These are phyloP conservation scores for Tuber calosporum DNA, from an alignment of 495 filamentous ascomycete genomes.

Conservation along the genomic window DNA sequence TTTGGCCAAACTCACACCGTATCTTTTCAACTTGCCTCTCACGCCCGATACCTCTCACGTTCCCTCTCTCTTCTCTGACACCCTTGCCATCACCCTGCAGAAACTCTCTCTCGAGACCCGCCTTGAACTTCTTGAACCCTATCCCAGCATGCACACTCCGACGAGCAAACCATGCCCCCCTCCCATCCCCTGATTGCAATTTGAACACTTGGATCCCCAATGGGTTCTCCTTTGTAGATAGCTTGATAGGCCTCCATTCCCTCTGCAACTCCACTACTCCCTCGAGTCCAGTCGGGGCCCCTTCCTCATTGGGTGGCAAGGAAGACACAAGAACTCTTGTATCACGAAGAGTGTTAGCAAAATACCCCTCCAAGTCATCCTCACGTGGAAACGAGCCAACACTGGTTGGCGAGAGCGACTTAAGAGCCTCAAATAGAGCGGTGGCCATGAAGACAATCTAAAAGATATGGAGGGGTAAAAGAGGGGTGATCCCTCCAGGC, in stretches of 20 bases:
- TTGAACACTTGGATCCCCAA: conserved; percentile 73
- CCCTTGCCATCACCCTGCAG: conserved; percentile 51
- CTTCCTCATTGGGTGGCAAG: conserved; percentile 45
- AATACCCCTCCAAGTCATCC: conserved; percentile 47
- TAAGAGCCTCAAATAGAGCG: conserved; percentile 68
- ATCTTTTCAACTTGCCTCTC: conserved; percentile 61
- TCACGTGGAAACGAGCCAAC: conserved; percentile 51
- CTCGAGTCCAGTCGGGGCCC: conserved; percentile 42
- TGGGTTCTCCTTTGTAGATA: conserved; percentile 64
- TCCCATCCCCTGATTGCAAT: conserved; percentile 65
- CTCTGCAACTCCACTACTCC: conserved; percentile 53
- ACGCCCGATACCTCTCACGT: conserved; percentile 74
- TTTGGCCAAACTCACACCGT: conserved; percentile 50
- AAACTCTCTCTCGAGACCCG: conserved; percentile 48
- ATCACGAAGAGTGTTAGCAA: conserved; percentile 54
- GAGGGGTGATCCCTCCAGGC: not conserved
- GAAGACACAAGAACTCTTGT: conserved; percentile 69
- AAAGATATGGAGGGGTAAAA: not conserved
- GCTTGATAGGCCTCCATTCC: conserved; percentile 80
- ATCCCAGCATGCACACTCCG: conserved; percentile 73
- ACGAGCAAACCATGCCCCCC: conserved; percentile 82
- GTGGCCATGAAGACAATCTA: conserved; percentile 48
- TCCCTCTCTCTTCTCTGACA: conserved; percentile 44
- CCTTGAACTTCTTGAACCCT: conserved; percentile 62
- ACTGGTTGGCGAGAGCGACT: conserved; percentile 61